phyloP scores from a whole-genome alignment of 768 basidiomycete genomes.

The Tylopilus cervinicoccineus region DNA sequence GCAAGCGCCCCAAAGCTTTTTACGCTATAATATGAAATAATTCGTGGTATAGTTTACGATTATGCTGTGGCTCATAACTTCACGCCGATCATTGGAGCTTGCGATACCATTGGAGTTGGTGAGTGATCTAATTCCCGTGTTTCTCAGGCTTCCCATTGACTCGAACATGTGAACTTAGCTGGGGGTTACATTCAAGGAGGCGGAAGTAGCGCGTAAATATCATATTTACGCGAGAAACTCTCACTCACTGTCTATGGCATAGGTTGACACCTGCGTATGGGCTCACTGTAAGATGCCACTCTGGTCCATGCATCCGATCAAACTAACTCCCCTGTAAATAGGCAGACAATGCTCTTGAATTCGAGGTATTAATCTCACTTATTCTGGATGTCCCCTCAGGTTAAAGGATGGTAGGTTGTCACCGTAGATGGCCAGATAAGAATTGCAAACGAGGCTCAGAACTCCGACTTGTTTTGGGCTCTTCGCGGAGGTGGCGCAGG shows the following conservation, averaged over 20 bases:
- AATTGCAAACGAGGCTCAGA: constrained; percentile 37
- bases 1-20: constrained; percentile 1
- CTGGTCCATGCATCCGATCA: background rate
- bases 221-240: background rate
- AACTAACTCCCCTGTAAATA: constrained; percentile 11
- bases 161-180: constrained; percentile 24
- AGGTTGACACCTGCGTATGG: constrained; percentile 39
- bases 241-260: background rate
- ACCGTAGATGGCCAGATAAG: constrained; percentile 38
- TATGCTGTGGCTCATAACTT: constrained; percentile 14
- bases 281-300: constrained; percentile 30
- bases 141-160: background rate
- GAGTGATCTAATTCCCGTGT: background rate
- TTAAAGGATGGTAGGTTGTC: constrained; percentile 27
- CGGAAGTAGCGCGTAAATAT: constrained; percentile 36
- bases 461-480: constrained; percentile 53
- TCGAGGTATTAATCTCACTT: constrained; percentile 22
- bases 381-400: background rate
- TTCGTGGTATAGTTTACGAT: constrained; percentile 11
- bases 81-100: constrained; percentile 16
- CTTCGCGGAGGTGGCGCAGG: constrained; percentile 50
- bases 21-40: background rate
- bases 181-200: constrained; percentile 51
- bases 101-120: constrained; percentile 21
- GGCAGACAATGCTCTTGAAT: constrained; percentile 46